These are phyloP conservation scores for Aspergillus ochraceoroseus DNA, from an alignment of 2,329 filamentous ascomycete species.

Conservation along the genomic window DNA sequence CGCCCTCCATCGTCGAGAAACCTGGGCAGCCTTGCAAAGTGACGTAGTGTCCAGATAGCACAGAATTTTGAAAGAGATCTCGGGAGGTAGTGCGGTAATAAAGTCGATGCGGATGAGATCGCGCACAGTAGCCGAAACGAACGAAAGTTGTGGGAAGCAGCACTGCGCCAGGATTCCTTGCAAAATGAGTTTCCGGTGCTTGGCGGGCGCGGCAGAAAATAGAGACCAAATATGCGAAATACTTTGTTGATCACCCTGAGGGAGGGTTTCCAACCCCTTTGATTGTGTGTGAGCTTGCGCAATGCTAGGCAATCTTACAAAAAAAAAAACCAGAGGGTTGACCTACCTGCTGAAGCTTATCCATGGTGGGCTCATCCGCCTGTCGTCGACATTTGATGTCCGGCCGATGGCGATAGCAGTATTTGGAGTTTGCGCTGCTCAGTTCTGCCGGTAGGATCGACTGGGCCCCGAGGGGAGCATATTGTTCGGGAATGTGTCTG, in stretches of 20 bases:
- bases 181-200: constrained; percentile 92
- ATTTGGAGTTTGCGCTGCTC: constrained; percentile 66
- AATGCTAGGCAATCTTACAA: neutral
- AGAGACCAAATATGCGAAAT: constrained; percentile 97
- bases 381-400: constrained; percentile 90
- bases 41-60: constrained; percentile 90
- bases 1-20: constrained; percentile 79
- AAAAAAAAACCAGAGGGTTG: neutral
- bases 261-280: constrained; percentile 74
- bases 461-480: constrained; percentile 64
- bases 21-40: constrained; percentile 91
- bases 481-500: constrained; percentile 83
- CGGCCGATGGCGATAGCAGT: constrained; percentile 90
- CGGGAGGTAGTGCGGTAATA: constrained; percentile 76
- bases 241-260: constrained; percentile 82
- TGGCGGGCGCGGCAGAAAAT: constrained; percentile 90
- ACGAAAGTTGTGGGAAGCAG: constrained; percentile 94
- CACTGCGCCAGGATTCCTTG: constrained; percentile 94
- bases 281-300: constrained; percentile 7
- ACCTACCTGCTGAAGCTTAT: constrained; percentile 77
- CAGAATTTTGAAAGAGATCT: constrained; percentile 89
- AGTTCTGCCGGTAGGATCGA: constrained; percentile 40
- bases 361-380: constrained; percentile 94
- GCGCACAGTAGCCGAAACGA: constrained; percentile 81
- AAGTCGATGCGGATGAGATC: constrained; percentile 98